Percentiles rank a stretch among this genome's conserved stretches.
These are phyloP conservation scores for Termitomyces sp. DNA, from an alignment of 768 basidiomycete species.

Conservation along the genomic window DNA sequence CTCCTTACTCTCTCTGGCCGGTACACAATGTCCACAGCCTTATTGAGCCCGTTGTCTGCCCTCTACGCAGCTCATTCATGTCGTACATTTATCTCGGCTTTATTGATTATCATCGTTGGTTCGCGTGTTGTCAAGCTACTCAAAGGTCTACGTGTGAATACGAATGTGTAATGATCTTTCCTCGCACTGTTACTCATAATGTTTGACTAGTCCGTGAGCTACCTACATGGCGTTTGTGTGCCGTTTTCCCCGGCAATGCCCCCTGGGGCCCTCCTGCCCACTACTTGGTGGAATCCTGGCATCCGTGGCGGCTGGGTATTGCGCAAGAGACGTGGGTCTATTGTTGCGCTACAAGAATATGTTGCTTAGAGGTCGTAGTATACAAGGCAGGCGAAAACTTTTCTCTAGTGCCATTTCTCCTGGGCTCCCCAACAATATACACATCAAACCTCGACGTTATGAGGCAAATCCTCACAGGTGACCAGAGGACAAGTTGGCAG, in stretches of 20 bases:
- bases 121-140: not conserved
- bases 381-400: constrained; percentile 32
- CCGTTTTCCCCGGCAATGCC: constrained; percentile 31
- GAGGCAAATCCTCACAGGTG: constrained; percentile 34
- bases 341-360: not conserved
- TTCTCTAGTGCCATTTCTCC: constrained; percentile 33
- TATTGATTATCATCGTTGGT: not conserved
- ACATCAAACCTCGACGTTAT: constrained; percentile 42
- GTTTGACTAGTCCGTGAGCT: constrained; percentile 22
- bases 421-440: constrained; percentile 29
- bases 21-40: not conserved
- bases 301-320: constrained; percentile 26
- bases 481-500: constrained; percentile 28
- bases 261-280: constrained; percentile 30
- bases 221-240: constrained; percentile 31
- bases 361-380: constrained; percentile 14
- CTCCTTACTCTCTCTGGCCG: not conserved
- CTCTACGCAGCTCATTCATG: not conserved
- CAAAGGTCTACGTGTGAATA: not conserved
- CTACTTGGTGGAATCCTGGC: constrained; percentile 37
- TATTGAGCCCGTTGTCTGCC: not conserved
- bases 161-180: not conserved
- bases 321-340: constrained; percentile 23
- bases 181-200: not conserved
- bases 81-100: not conserved